Base-by-base conservation (phyloP, 345 rosid species). In the Salix udensis region DNA sequence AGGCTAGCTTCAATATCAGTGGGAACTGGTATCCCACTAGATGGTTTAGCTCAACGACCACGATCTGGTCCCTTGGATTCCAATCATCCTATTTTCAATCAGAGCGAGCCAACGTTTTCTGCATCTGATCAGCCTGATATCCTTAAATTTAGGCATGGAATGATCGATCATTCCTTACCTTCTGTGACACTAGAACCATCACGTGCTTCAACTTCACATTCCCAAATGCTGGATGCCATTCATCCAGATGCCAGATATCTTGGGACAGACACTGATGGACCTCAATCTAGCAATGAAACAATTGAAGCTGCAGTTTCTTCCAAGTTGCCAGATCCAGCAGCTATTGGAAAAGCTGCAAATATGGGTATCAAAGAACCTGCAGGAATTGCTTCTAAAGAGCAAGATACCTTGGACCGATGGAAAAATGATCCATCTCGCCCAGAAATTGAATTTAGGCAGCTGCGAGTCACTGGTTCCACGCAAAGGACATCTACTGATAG, bases 21-120 rank as follows among this genome's bases (percentile, higher is more conserved):
- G 72, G 93, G 88, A 70, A 84, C 86, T 73, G 86, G 91, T 79
- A 79, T 87, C 81, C 68, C 86, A 23, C 82, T 78, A 62, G 98
- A 93, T 78, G 91, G 89, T 79, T 77, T 84, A 53, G 74, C 85
- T 77, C 96, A 89, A 74, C 85, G 88, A 72, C 88, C 84, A 36
- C 87, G 88, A 78, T 92, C 97, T 79, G 97, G 97, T 86, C 95
- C 74, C 80, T 79, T 93, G 80, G 96, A 93, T 79, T 79, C 88
- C 73, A 74, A 80, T 80, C 89, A 89, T 85, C 91, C 94, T 74
- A 68, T 78, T 73, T 88, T 94, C 62, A 64, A 65, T 83, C 97
- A 89, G 85, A 88, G 69, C 81, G 97, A 96, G 78, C 61, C 71
- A 64, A 65, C 88, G 61, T 70, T 83, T 81, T 76, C 88, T 77